Conservation (phyloP, 768 basidiomycete species). For the Amanita fuliginea region DNA sequence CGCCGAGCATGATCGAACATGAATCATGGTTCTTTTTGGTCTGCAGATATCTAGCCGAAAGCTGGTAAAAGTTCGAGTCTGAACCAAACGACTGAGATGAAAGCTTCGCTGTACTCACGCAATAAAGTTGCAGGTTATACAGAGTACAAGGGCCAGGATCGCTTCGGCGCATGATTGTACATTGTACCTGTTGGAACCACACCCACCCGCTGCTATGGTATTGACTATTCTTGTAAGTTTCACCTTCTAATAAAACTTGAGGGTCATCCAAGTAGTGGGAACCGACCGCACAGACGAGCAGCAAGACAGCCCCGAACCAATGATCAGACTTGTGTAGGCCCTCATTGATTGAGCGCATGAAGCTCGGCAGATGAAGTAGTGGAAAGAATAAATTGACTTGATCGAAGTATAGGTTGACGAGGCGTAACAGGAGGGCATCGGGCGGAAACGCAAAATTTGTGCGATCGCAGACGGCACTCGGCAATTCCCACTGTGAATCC, state of each 20-base stretch:
- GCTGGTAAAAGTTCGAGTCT: slow-evolving; percentile 18
- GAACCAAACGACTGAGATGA: not conserved
- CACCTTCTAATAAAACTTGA: slow-evolving; percentile 33
- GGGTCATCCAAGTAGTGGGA: slow-evolving; percentile 48
- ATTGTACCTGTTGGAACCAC: slow-evolving; percentile 57
- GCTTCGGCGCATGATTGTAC: slow-evolving; percentile 36
- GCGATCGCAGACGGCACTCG: slow-evolving; percentile 4
- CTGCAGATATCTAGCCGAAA: slow-evolving; percentile 40
- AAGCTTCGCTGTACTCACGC: slow-evolving; percentile 22
- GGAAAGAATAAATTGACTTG: slow-evolving; percentile 46
- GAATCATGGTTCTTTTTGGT: slow-evolving; percentile 49
- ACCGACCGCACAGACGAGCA: slow-evolving; percentile 65
- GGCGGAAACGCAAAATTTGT: slow-evolving; percentile 36
- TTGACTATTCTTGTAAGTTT: slow-evolving; percentile 13
- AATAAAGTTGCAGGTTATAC: slow-evolving; percentile 66
- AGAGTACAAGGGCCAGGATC: slow-evolving; percentile 53
- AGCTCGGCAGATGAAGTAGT: slow-evolving; percentile 63
- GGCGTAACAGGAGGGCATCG: slow-evolving; percentile 31
- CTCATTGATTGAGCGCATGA: slow-evolving; percentile 37
- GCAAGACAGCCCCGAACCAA: slow-evolving; percentile 45
- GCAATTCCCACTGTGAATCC: slow-evolving; percentile 26
- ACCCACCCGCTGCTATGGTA: slow-evolving; percentile 54
- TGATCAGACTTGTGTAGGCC: slow-evolving; percentile 39
- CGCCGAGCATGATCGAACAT: slow-evolving; percentile 58
- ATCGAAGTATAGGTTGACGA: slow-evolving; percentile 59